These are phyloP conservation scores for Pugionium dolabratum DNA, from an alignment of 345 rosid genomes.

Conservation along the genomic window DNA sequence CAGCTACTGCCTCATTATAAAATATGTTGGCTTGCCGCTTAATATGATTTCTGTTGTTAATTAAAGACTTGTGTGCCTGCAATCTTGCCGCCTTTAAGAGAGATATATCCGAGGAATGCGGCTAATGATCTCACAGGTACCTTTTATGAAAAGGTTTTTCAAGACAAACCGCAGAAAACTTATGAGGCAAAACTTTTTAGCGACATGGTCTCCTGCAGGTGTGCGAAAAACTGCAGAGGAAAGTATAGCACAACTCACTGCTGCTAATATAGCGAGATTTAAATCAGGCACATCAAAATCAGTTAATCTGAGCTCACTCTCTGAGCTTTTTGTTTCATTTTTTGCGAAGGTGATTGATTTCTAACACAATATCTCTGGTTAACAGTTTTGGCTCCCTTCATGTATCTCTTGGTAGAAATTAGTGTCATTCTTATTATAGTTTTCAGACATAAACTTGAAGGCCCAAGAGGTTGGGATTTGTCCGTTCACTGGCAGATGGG, in stretches of 20 bases:
- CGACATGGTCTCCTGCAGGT: conserved; percentile 51
- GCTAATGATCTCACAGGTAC: conserved; percentile 74
- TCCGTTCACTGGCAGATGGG: conserved; percentile 74
- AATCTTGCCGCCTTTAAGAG: conserved; percentile 78
- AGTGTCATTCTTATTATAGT: conserved; percentile 44
- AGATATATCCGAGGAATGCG: conserved; percentile 64
- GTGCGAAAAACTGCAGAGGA: conserved; percentile 64
- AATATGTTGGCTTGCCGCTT: neutral
- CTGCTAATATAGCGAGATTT: conserved; percentile 55
- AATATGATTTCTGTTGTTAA: conserved; percentile 24
- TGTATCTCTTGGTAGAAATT: neutral
- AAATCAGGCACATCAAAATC: conserved; percentile 46
- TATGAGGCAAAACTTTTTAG: neutral
- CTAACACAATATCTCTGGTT: neutral
- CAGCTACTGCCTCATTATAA: neutral
- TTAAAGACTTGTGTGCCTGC: conserved; percentile 81
- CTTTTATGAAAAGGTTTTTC: neutral
- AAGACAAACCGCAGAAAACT: neutral
- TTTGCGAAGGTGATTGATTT: conserved; percentile 60
- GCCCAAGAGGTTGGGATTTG: conserved; percentile 71
- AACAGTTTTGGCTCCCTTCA: neutral
- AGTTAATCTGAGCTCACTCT: conserved; percentile 59
- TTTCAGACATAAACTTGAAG: conserved; percentile 50
- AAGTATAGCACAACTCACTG: conserved; percentile 49
- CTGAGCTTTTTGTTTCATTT: conserved; percentile 77